Percentiles rank a stretch among this genome's conserved stretches.
phyloP scores from a whole-genome alignment of 1,284 basidiomycete species.

The Athelia psychrophila region DNA sequence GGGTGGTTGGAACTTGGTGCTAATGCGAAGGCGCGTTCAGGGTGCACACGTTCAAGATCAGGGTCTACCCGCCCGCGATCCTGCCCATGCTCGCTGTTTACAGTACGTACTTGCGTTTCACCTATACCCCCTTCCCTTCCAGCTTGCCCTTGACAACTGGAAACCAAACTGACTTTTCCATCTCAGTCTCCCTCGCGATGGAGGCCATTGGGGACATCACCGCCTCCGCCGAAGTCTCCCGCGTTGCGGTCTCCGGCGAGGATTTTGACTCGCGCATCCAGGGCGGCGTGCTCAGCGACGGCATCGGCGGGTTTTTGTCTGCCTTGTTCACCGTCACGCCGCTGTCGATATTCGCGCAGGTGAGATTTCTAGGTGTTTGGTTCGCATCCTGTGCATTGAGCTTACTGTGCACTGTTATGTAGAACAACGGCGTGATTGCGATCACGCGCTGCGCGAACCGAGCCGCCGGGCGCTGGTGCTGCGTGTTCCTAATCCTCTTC shows the following conservation, averaged over 20 bases:
- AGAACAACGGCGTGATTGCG: conserved; percentile 82
- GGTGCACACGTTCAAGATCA: conserved; percentile 79
- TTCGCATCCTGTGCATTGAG: not conserved
- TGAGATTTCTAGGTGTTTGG: conserved; percentile 14
- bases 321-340: conserved; percentile 82
- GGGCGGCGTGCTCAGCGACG: conserved; percentile 82
- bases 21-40: conserved; percentile 37
- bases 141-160: too few relatives aligned
- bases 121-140: too few relatives aligned
- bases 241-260: conserved; percentile 61
- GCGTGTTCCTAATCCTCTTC: conserved; percentile 68
- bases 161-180: too few relatives aligned
- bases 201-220: conserved; percentile 89
- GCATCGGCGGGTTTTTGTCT: conserved; percentile 70
- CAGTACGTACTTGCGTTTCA: conserved; percentile 38
- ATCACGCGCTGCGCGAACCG: conserved; percentile 79
- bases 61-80: conserved; percentile 79
- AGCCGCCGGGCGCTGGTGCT: conserved; percentile 71
- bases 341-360: conserved; percentile 78
- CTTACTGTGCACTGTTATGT: not conserved
- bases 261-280: conserved; percentile 81
- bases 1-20: not conserved
- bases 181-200: conserved; percentile 74
- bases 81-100: conserved; percentile 84
- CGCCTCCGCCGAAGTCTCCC: conserved; percentile 80